Base-by-base conservation (phyloP, 2,329 filamentous ascomycete species). In the Fusarium devonianum region DNA sequence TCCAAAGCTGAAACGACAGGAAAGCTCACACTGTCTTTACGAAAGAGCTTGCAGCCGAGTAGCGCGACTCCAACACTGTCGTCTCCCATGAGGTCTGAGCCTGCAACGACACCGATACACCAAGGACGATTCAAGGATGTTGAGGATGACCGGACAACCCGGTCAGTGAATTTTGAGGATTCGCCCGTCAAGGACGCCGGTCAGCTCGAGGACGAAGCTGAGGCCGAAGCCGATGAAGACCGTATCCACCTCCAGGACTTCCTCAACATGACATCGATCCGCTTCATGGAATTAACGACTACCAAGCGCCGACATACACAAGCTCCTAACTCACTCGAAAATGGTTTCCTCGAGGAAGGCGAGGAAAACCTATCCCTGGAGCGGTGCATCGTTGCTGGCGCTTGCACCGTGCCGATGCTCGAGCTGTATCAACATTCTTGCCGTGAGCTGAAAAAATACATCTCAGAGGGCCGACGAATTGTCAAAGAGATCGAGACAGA, bases 281-380 rank as follows among this genome's bases (percentile, higher is more conserved):
- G 92, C 43, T 99, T 99, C 74, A 97, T 99, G 89, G 94, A 99
- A 69, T 79, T 99, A 38, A 96, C 88, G n/a, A 96, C 93, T 0
- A 97, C 92, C 1, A 97, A 97, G 70, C 82, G 93, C 60, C 83
- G 94, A 45, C 89, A 95, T 63, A 97, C 93, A 0, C 85, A 88
- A 34, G 88, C 83, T 3, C 86, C 86, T 11, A 69, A 76, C 42
- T 64, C 71, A 10, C 67, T 77, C 14, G 75, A 73, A 39, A 74
- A 79, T 32, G 74, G 74, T 16, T 66, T 71, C 7, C 60, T 71
- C 5, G 64, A 68, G 5, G 73, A 73, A 26, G 73, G 64, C 6
- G 73, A 77, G 50, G 81, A 84, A 19, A 79, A 83, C 32, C 60
- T 81, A 43, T 81, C 81, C 4, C 77, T 96, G 7, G 89, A 93